Evolutionary conservation across 2,329 filamentous ascomycete species (phyloP).

Genomic region (Cadophora luteo-olivacea): DNA sequence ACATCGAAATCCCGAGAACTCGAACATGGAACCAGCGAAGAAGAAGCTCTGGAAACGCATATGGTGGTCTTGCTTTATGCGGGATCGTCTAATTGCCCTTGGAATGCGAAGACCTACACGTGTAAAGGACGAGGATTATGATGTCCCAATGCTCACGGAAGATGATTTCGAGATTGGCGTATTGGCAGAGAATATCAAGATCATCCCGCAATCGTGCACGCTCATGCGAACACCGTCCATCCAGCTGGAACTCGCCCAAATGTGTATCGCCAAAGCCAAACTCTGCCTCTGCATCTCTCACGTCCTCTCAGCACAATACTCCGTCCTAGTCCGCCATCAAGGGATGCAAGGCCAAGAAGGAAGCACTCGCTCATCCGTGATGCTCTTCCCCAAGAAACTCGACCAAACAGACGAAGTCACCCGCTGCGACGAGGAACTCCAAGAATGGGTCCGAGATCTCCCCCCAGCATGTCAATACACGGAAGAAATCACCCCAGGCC

Average conservation of each 20-base stretch:
- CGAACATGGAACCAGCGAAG: conserved; percentile 74
- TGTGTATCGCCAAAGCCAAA: conserved; percentile 93
- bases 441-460: conserved; percentile 76
- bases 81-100: conserved; percentile 88
- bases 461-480: conserved; percentile 75
- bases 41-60: conserved; percentile 92
- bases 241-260: conserved; percentile 79
- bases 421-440: conserved; percentile 78
- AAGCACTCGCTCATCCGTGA: conserved; percentile 75
- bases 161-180: conserved; percentile 82
- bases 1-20: conserved; percentile 83
- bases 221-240: conserved; percentile 73
- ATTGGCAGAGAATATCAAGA: conserved; percentile 70
- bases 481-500: conserved; percentile 60
- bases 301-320: conserved; percentile 91
- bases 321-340: conserved; percentile 84
- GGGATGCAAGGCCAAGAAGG: conserved; percentile 78
- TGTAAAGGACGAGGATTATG: conserved; percentile 92
- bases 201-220: conserved; percentile 73
- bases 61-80: conserved; percentile 98
- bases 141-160: conserved; percentile 87
- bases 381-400: conserved; percentile 88
- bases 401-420: conserved; percentile 81
- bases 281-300: conserved; percentile 88
- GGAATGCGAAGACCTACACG: conserved; percentile 93